Base-by-base conservation (phyloP, 202 grass and related monocot species). In the Panicum virgatum region DNA sequence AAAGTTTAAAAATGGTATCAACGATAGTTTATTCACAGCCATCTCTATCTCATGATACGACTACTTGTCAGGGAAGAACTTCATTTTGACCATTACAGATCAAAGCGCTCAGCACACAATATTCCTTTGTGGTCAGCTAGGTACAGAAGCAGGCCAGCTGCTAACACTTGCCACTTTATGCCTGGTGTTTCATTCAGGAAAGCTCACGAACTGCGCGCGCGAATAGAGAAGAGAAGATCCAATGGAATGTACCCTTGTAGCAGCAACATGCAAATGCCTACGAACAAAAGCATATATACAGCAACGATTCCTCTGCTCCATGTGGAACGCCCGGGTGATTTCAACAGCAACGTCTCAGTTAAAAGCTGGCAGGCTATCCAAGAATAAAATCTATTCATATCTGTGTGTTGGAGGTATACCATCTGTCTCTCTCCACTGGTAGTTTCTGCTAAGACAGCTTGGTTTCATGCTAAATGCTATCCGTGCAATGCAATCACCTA, bases 221-320 rank as follows among this genome's bases (percentile, higher is more conserved):
- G 29, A 62, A 62, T 46, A 82, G 67, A 60, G 78, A 75, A 82
- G 67, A 60, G 78, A 75, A 91, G 78, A 91, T 91, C 85, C 89
- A 62, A 62, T 9, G 46, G 86, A 86, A 92, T 92, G 79, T 88
- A 20, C 78, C 72, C 78, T 72, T 72, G 42, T 10, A 81, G 70
- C 43, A 62, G 69, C 4, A 73, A 51, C 57, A 73, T 78, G 77
- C 60, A 18, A 80, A 34, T 75, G 54, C 69, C 54, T 47, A 2
- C 36, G 48, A 80, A 67, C 27, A 56, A 75, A 69, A 29, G 43
- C 46, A 62, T 47, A 45, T 30, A 37, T 44, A 57, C 77, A 77
- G 29, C 20, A 26, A 29, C 1, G 53, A 67, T 81, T 39, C 62
- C 23, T 60, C 44, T 68, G 32, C 47, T 62, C 69, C 81, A 69